Evolutionary conservation across 2,329 filamentous ascomycete species (phyloP).

Genomic region (Calonectria pteridis): DNA sequence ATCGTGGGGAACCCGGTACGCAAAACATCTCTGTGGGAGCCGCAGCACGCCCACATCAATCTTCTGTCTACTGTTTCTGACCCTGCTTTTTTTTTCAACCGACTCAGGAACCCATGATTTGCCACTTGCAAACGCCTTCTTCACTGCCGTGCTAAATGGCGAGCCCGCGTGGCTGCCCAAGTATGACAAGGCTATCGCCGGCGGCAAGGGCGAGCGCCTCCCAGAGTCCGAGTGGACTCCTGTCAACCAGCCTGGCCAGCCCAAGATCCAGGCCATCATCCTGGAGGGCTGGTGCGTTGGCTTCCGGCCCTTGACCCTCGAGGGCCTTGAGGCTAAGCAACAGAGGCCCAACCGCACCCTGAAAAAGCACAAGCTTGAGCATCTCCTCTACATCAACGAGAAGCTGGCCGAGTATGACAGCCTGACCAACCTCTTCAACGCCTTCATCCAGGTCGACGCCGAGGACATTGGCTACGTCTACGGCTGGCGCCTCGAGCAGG

Average conservation of each 20-base stretch:
- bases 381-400: constrained; percentile 65
- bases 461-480: constrained; percentile 83
- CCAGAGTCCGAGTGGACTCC: constrained; percentile 71
- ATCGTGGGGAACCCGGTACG: constrained; percentile 82
- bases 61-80: constrained; percentile 12
- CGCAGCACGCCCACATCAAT: constrained; percentile 7
- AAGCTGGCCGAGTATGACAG: constrained; percentile 60
- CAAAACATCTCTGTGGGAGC: constrained; percentile 9
- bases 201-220: constrained; percentile 81
- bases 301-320: constrained; percentile 73
- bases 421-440: constrained; percentile 64
- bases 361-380: constrained; percentile 60
- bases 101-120: constrained; percentile 77
- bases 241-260: constrained; percentile 65
- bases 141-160: constrained; percentile 67
- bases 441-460: constrained; percentile 74
- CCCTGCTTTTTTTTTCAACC: constrained; percentile 6
- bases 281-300: constrained; percentile 95
- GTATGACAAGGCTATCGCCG: constrained; percentile 87
- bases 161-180: constrained; percentile 71
- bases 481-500: constrained; percentile 85
- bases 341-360: constrained; percentile 64
- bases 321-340: constrained; percentile 64
- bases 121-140: constrained; percentile 71
- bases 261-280: constrained; percentile 74